Conservation (phyloP, 495 filamentous ascomycete genomes). For the Xylaria intraflava region DNA sequence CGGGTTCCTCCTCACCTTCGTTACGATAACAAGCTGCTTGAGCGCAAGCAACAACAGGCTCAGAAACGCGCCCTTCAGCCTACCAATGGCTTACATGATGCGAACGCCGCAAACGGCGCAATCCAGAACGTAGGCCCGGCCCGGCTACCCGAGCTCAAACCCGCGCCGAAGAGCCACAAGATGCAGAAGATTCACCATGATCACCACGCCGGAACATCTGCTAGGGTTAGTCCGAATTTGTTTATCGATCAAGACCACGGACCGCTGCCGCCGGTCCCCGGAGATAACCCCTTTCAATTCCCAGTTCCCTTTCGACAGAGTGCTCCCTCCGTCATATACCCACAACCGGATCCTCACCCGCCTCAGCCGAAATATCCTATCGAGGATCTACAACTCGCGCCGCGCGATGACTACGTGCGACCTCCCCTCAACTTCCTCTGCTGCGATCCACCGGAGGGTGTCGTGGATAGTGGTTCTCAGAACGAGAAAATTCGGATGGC, state of each 20-base stretch:
- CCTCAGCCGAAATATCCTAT: slow-evolving; percentile 88
- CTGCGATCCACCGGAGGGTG: slow-evolving; percentile 44
- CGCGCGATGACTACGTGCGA: slow-evolving; percentile 50
- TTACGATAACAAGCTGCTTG: slow-evolving; percentile 69
- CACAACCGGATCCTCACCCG: slow-evolving; percentile 39
- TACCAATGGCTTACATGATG: slow-evolving; percentile 32
- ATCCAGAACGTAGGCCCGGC: slow-evolving; percentile 40
- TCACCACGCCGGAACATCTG: slow-evolving; percentile 24
- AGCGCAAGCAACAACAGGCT: slow-evolving; percentile 61
- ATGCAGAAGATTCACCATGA: slow-evolving; percentile 40
- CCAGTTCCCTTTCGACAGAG: slow-evolving; percentile 34
- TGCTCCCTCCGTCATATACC: slow-evolving; percentile 21
- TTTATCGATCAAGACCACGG: slow-evolving; percentile 32
- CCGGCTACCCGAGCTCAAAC: slow-evolving; percentile 69
- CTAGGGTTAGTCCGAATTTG: slow-evolving; percentile 38
- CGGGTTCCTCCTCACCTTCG: slow-evolving; percentile 77
- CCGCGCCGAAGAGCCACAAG: slow-evolving; percentile 72
- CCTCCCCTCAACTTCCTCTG: slow-evolving; percentile 74
- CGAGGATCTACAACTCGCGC: slow-evolving; percentile 78
- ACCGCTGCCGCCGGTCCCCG: slow-evolving; percentile 31
- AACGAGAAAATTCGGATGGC: slow-evolving; percentile 63
- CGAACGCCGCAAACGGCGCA: slow-evolving; percentile 26
- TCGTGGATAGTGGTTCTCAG: slow-evolving; percentile 24
- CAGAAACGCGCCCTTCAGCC: slow-evolving; percentile 59
- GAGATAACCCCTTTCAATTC: slow-evolving; percentile 37